phyloP scores from a whole-genome alignment of 371 early-diverging fungal genomes.

The Lichtheimia ramosa region DNA sequence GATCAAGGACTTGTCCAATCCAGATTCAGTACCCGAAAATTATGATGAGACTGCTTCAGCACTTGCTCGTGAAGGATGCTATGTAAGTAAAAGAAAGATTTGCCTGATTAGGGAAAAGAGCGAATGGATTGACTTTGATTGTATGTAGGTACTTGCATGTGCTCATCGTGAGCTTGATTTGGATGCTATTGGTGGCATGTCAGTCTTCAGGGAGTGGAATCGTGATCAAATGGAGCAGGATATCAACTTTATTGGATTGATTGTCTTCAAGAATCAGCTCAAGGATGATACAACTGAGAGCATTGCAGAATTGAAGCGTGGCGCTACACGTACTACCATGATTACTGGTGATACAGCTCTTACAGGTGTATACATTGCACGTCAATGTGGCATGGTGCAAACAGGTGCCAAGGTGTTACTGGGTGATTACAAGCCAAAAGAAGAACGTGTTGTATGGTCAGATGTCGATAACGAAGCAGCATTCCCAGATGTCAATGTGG shows the following conservation, averaged over 20 bases:
- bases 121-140: constrained; percentile 13
- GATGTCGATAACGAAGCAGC: constrained; percentile 53
- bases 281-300: constrained; percentile 78
- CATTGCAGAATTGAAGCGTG: constrained; percentile 73
- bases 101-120: neutral
- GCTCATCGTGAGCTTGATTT: constrained; percentile 59
- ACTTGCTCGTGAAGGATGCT: constrained; percentile 75
- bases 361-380: constrained; percentile 87
- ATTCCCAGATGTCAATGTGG: constrained; percentile 34
- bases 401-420: constrained; percentile 39
- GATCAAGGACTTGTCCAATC: constrained; percentile 58
- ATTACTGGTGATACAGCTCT: constrained; percentile 92
- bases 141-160: constrained; percentile 55
- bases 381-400: constrained; percentile 72
- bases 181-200: constrained; percentile 34
- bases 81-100: constrained; percentile 19
- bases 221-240: constrained; percentile 73
- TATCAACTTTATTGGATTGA: constrained; percentile 67
- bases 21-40: constrained; percentile 61
- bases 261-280: constrained; percentile 87
- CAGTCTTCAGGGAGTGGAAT: constrained; percentile 41
- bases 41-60: constrained; percentile 57
- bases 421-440: constrained; percentile 45
- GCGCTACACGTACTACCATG: constrained; percentile 82
- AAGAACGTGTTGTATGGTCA: constrained; percentile 43